Base-by-base conservation (phyloP, 2,329 filamentous ascomycete genomes). In the Penicillium paneum region DNA sequence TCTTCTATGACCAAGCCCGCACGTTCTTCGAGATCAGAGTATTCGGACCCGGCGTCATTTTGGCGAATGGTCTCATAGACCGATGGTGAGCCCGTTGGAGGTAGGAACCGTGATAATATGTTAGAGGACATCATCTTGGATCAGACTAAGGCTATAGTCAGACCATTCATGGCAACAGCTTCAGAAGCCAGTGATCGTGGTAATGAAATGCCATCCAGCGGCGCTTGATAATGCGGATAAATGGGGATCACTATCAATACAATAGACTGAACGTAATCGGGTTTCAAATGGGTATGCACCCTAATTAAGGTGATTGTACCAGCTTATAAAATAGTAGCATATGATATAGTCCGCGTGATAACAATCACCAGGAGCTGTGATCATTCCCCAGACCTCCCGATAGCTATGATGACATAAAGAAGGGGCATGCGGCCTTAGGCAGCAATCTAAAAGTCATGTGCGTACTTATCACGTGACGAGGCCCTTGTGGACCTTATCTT, bases 1-100 rank as follows among this genome's bases (percentile, higher is more conserved):
- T 77, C 78, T 60, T 80, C 78, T 56, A 79, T 70, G 43, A 75
- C 74, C 70, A 81, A 72, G 15, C 74, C 79, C 41, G 73, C 77
- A 52, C 71, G 73, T 55, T 76, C 74, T 62, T 78, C 76, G 46
- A 74, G 57, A 67, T 77, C 78, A 19, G 73, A 79, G 54, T 60
- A 68, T 58, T 75, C 78, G 56, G 71, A 79, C 32, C 66, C 74
- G 58, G 72, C 72, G 53, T 78, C 74, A 59, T 80, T 71, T 59
- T 77, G 70, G 31, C 75, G 73, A 47, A 79, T 73, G 55, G 72
- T 76, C 69, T 78, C 77, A 64, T 76, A 77, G 55, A 79, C 75
- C 26, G 78, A 79, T 17, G 70, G 74, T 10, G 77, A 78, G 59
- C 78, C 76, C 40, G 75, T 74, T n/a, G 78, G 74, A 39, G 79